Evolutionary conservation across 139 green algal species (phyloP), one percentile per base, ranked within the genome.

Genomic region (Picochlorum sp.): DNA sequence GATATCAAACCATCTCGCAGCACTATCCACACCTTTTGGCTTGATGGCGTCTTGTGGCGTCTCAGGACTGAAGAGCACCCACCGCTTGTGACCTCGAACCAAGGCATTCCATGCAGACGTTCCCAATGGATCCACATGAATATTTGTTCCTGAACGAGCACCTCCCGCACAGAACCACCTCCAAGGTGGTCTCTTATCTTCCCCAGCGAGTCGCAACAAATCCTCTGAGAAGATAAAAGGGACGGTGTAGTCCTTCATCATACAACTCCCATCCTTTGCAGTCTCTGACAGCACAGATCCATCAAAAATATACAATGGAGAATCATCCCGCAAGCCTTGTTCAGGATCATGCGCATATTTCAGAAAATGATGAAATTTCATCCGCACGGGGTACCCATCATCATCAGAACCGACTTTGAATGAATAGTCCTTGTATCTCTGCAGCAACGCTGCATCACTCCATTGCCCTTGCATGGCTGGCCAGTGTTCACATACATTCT

Each of bases 371-470:
- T 77, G 73, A 6, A 95, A 65, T 34, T 77, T 81, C 65, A 96
- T 64, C 1, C 90, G 81, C 44, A 96, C 89, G 2, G 86, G 73
- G 54, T 95, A 96, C 6, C 90, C 90, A 30, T 96, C 90, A 67
- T 96, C 89, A 61, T 96, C 90, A 11, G 67, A 80, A 30, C 90
- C 90, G 7, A 96, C 84, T 82, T 94, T 95, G 75, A 95, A 95
- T 57, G 77, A 84, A 68, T 90, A 82, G 6, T 86, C 60, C 9
- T 67, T 73, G 66, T 75, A 91, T 3, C 64, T 31, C 31, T 67
- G 21, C 21, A 66, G 31, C 61, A 95, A 67, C 13, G 20, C 5
- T 30, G 80, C 61, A 21, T 69, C 56, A 2, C 66, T 79, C 87
- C 87, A 95, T 1, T n/a, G 6, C 4, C 71, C 20, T 6, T 52